Evolutionary conservation across 2,329 filamentous ascomycete species (phyloP).

Genomic region (Cladophialophora bantiana): DNA sequence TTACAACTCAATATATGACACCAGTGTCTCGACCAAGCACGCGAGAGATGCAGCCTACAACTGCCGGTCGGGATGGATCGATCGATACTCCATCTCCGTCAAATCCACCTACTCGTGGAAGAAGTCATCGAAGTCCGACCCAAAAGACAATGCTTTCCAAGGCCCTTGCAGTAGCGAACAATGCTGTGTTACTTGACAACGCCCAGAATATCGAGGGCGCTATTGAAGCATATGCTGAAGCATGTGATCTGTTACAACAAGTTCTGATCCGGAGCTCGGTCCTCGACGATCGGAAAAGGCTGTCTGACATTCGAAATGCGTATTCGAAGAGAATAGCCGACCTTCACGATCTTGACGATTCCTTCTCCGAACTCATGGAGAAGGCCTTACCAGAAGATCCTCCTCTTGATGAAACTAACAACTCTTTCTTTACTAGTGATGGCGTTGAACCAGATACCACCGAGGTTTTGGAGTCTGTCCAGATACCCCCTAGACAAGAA

Average conservation of each 20-base stretch:
- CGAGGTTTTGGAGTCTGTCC: slow-evolving; percentile 33
- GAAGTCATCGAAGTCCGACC: slow-evolving; percentile 62
- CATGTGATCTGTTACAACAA: slow-evolving; percentile 84
- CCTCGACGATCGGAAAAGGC: slow-evolving; percentile 85
- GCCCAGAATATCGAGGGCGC: slow-evolving; percentile 93
- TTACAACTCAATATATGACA: slow-evolving; percentile 26
- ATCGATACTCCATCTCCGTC: slow-evolving; percentile 2
- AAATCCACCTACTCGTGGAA: slow-evolving; percentile 40
- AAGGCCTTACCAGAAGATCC: slow-evolving; percentile 80
- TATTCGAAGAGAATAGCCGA: slow-evolving; percentile 92
- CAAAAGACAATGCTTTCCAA: slow-evolving; percentile 98
- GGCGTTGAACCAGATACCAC: slow-evolving; percentile 42
- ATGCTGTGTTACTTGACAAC: slow-evolving; percentile 93
- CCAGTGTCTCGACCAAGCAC: slow-evolving; percentile 24
- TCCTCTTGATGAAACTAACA: slow-evolving; percentile 64
- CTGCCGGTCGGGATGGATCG: slow-evolving; percentile 15
- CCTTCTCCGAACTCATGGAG: slow-evolving; percentile 59
- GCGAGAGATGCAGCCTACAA: slow-evolving; percentile 21
- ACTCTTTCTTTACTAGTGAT: slow-evolving; percentile 32
- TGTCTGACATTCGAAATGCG: slow-evolving; percentile 89
- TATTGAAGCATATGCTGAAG: slow-evolving; percentile 87
- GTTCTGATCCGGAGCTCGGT: slow-evolving; percentile 85
- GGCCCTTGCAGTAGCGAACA: slow-evolving; percentile 93
- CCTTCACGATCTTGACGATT: slow-evolving; percentile 71
- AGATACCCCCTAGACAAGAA: slow-evolving; percentile 40